Percentiles rank a stretch among this genome's conserved stretches.
Conservation (phyloP, 1,284 basidiomycete species). For the Austroboletus niveus region DNA sequence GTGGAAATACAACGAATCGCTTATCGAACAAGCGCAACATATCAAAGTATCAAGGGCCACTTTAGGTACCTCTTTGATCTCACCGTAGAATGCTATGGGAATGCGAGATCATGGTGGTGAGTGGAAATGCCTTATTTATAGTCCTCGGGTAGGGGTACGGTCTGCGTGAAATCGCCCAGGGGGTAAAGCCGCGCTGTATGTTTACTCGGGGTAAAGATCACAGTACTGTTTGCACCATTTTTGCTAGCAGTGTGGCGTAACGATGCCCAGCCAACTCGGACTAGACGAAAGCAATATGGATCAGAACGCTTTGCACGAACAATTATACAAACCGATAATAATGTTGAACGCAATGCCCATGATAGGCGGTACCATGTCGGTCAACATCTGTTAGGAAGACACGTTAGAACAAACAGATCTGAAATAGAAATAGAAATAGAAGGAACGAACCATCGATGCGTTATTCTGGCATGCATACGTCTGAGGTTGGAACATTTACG, state of each 20-base stretch:
- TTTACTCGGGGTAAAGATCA: not conserved
- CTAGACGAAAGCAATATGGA: not conserved
- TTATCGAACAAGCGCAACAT: too few species aligned
- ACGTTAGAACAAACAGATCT: not conserved
- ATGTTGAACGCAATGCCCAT: constrained; percentile 13
- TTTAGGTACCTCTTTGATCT: too few species aligned
- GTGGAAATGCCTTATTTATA: not conserved
- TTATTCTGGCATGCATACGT: constrained; percentile 8
- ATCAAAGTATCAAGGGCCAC: too few species aligned
- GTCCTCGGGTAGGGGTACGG: not conserved
- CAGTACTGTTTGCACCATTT: not conserved
- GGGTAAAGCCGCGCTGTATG: not conserved
- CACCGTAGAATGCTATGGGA: not conserved
- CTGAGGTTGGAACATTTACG: not conserved
- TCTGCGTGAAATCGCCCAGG: not conserved
- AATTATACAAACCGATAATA: constrained; percentile 8
- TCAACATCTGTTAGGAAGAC: constrained; percentile 4
- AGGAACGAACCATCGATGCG: constrained; percentile 4
- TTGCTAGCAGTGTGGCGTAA: not conserved
- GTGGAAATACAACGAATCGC: too few species aligned
- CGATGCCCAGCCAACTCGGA: not conserved
- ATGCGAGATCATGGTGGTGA: not conserved
- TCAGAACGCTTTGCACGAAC: not conserved
- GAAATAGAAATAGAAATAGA: too few species aligned
- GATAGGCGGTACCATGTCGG: constrained; percentile 6